phyloP scores from a whole-genome alignment of 1,139 yeast species.

The Zygosaccharomyces pseudobailii region DNA sequence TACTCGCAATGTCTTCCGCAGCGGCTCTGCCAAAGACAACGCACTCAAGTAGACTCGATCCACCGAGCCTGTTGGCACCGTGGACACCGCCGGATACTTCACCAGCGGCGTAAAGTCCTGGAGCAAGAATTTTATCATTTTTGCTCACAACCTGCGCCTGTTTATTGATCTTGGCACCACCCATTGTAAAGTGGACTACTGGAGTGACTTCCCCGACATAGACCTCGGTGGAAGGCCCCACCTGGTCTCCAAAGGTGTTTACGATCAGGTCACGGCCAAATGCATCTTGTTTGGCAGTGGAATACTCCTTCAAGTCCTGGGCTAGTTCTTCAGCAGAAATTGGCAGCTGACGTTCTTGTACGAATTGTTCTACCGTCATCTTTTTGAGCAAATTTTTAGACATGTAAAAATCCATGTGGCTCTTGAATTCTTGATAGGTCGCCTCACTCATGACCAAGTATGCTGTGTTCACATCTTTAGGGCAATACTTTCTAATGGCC shows the following conservation, averaged over 20 bases:
- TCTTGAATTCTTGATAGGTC: slow-evolving; percentile 35
- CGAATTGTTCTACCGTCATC: slow-evolving; percentile 46
- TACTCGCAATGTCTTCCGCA: slow-evolving; percentile 30
- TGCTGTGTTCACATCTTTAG: slow-evolving; percentile 40
- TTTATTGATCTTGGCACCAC: slow-evolving; percentile 68
- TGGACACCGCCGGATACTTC: slow-evolving; percentile 83
- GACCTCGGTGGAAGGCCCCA: slow-evolving; percentile 26
- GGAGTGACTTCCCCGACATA: slow-evolving; percentile 52
- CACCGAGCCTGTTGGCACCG: slow-evolving; percentile 73
- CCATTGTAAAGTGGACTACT: slow-evolving; percentile 83
- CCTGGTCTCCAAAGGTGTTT: slow-evolving; percentile 29
- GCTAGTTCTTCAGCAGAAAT: slow-evolving; percentile 41
- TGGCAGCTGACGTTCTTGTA: slow-evolving; percentile 35
- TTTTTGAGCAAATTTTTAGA: slow-evolving; percentile 61
- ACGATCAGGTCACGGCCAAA: slow-evolving; percentile 32
- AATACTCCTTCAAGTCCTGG: slow-evolving; percentile 43
- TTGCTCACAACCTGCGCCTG: slow-evolving; percentile 50
- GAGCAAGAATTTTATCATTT: slow-evolving; percentile 41
- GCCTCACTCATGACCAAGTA: slow-evolving; percentile 37
- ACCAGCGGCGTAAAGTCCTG: slow-evolving; percentile 71
- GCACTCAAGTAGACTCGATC: slow-evolving; percentile 71
- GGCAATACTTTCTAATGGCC: slow-evolving; percentile 35
- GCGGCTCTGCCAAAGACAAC: slow-evolving; percentile 68
- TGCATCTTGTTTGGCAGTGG: slow-evolving; percentile 35
- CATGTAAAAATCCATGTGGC: slow-evolving; percentile 59